These are phyloP conservation scores for Jasminum sambac DNA, from an alignment of 257 asterid species.

Conservation along the genomic window DNA sequence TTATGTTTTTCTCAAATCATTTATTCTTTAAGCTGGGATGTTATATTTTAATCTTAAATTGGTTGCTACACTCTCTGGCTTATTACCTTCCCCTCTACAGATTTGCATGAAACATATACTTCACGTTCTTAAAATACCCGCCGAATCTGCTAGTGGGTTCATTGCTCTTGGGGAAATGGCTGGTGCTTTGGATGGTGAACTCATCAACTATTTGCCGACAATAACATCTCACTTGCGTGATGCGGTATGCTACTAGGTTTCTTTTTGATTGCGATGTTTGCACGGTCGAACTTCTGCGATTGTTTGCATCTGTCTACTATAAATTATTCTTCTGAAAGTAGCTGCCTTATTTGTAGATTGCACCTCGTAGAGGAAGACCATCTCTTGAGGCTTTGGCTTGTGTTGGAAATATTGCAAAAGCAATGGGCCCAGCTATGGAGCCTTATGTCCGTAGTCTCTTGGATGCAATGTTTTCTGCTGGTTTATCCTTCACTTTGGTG, in stretches of 20 bases:
- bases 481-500: conserved; percentile 76
- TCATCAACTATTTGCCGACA: conserved; percentile 94
- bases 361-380: conserved; percentile 98
- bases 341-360: conserved; percentile 59
- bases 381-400: conserved; percentile 96
- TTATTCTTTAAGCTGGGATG: conserved; percentile 7
- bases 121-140: conserved; percentile 94
- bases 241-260: conserved; percentile 60
- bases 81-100: conserved; percentile 45
- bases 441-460: conserved; percentile 82
- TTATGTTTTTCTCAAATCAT: conserved; percentile 18
- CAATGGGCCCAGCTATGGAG: conserved; percentile 93
- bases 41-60: conserved; percentile 21
- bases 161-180: conserved; percentile 99
- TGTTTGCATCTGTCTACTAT: conserved; percentile 17
- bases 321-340: conserved; percentile 13
- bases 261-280: conserved; percentile 9
- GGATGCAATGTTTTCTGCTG: conserved; percentile 96
- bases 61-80: conserved; percentile 21
- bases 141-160: conserved; percentile 97
- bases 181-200: conserved; percentile 99
- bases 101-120: conserved; percentile 99
- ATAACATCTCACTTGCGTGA: conserved; percentile 95
- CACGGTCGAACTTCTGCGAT: conserved; percentile 11
- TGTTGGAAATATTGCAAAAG: conserved; percentile 96